A percentile compares a stretch with the other conserved stretches of the same genome.
phyloP scores from a whole-genome alignment of 306 rosid genomes.

The Acacia melanoxylon region DNA sequence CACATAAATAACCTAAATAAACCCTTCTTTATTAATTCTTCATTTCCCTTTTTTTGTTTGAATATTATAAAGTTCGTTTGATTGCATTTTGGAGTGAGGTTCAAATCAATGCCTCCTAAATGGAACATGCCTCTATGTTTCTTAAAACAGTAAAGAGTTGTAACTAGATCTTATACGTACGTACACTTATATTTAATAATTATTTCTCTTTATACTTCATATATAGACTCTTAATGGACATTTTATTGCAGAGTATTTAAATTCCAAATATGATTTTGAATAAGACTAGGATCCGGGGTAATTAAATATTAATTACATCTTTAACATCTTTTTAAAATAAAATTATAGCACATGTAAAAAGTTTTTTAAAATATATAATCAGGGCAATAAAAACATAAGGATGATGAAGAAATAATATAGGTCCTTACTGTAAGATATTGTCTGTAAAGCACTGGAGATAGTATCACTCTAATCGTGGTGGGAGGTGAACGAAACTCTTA shows the following conservation, averaged over 20 bases:
- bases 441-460: too few species aligned
- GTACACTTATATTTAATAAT: not conserved
- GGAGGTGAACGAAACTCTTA: too few species aligned
- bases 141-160: not conserved
- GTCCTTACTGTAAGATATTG: too few species aligned
- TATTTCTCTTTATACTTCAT: not conserved
- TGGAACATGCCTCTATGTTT: conserved; percentile 12
- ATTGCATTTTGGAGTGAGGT: not conserved
- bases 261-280: not conserved
- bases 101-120: conserved; percentile 25
- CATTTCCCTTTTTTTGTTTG: conserved; percentile 1
- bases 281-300: not conserved
- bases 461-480: too few species aligned
- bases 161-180: not conserved
- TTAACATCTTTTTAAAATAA: too few species aligned
- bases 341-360: not conserved
- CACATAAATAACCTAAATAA: conserved; percentile 18
- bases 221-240: not conserved
- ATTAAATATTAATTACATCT: not conserved
- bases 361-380: not conserved
- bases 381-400: not conserved
- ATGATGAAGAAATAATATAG: too few species aligned
- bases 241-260: not conserved
- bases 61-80: conserved; percentile 4
- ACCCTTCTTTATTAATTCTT: too few species aligned